Base-by-base conservation (phyloP, 805 yeast species). In the Kazachstania africana region DNA sequence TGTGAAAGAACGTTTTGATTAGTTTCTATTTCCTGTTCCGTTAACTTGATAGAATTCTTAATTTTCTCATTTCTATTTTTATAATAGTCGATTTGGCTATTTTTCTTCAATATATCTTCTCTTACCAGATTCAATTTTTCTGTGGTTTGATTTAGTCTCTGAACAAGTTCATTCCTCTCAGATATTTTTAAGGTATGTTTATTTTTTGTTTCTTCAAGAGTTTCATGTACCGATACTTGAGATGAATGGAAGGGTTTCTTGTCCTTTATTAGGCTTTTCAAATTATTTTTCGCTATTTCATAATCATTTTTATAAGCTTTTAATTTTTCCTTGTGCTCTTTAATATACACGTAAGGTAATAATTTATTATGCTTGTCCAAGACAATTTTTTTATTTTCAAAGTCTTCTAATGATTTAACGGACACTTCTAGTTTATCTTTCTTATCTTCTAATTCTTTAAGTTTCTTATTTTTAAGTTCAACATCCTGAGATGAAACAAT, bases 331-430 rank as follows among this genome's bases (percentile, higher is more conserved):
- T 55, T 57, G 12, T 57, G 56, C 24, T 64, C 66, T 24, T 64
- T 64, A 5, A 68, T 47, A 19, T 61, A 62, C 13, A 69, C 72
- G 42, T 70, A 68, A 3, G 72, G 72, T 15, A 67, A 40, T 10
- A 70, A 42, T 29, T 64, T 63, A 32, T 61, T 57, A 47, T 75
- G 76, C 25, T 58, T 45, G 3, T 60, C 60, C 4, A 76, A 54
- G 24, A 71, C 68, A 23, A 49, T 39, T 25, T 64, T 59, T 35
- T 72, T 68, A 19, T 57, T 57, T 39, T 68, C 62, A 37, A 59
- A 73, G 26, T 62, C 67, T 39, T 66, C 57, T 35, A 51, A 65
- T 45, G 49, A 63, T 43, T 48, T 64, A 30, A 73, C 78, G 35
- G 66, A 73, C 29, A 57, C 64, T 37, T 67, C 65, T 29, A 64